phyloP scores from a whole-genome alignment of 2,329 filamentous ascomycete genomes.

The Zalaria sp. region DNA sequence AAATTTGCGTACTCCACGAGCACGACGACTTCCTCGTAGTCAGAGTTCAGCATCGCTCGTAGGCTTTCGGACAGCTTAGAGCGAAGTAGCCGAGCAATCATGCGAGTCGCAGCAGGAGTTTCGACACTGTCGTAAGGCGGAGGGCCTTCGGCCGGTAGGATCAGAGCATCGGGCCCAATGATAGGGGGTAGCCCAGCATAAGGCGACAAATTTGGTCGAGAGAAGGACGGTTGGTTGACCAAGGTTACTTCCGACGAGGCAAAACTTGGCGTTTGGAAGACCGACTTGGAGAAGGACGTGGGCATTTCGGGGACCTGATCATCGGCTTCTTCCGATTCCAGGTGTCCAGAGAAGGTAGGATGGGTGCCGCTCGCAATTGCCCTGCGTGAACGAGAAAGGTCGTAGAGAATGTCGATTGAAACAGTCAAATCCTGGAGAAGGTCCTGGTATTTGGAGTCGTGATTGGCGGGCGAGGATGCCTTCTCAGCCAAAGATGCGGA shows the following conservation, averaged over 20 bases:
- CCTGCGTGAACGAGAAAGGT: constrained; percentile 53
- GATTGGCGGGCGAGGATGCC: constrained; percentile 30
- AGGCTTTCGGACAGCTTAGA: constrained; percentile 14
- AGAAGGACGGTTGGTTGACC: constrained; percentile 12
- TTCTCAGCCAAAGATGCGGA: constrained; percentile 14
- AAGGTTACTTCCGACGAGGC: constrained; percentile 7
- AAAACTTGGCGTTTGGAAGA: constrained; percentile 6
- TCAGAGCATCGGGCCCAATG: constrained; percentile 27
- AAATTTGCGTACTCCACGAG: constrained; percentile 55
- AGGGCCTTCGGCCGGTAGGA: constrained; percentile 31
- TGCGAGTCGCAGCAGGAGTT: constrained; percentile 26
- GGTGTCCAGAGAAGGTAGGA: constrained; percentile 13
- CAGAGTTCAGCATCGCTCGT: constrained; percentile 16
- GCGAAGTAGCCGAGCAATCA: constrained; percentile 27
- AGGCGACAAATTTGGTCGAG: constrained; percentile 15
- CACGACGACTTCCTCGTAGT: constrained; percentile 21
- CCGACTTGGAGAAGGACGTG: background rate
- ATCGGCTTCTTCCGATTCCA: constrained; percentile 1
- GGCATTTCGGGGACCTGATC: constrained; percentile 5
- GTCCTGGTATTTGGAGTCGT: constrained; percentile 61
- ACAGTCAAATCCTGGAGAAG: constrained; percentile 60
- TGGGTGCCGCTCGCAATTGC: constrained; percentile 23
- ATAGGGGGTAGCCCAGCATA: constrained; percentile 26
- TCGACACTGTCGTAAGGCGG: constrained; percentile 34
- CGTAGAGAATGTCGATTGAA: constrained; percentile 68